Evolutionary conservation across 768 basidiomycete genomes (phyloP).

Genomic region (Hygrocybe punicea): DNA sequence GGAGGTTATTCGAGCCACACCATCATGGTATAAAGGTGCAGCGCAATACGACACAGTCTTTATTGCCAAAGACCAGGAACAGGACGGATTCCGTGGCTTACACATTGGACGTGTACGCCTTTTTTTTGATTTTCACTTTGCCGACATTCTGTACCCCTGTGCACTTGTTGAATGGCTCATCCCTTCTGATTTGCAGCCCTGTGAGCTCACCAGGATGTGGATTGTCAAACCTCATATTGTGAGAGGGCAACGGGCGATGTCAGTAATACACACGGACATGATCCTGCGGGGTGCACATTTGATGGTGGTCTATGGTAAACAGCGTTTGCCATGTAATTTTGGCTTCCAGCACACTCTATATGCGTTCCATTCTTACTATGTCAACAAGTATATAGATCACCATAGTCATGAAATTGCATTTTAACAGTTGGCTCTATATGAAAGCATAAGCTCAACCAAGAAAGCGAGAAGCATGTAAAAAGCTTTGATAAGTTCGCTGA

Average conservation of each 20-base stretch:
- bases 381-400: slow-evolving; percentile 21
- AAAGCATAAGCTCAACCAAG: background rate
- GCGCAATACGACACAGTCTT: no score
- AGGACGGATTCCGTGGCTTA: no score
- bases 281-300: slow-evolving; percentile 2
- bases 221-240: slow-evolving; percentile 14
- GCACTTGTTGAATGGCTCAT: slow-evolving; percentile 34
- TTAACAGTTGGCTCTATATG: background rate
- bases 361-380: slow-evolving; percentile 16
- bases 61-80: no score
- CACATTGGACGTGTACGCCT: no score
- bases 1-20: no score
- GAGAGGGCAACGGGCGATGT: background rate
- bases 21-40: no score
- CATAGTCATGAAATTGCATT: slow-evolving; percentile 11
- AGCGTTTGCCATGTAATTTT: slow-evolving; percentile 4
- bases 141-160: slow-evolving; percentile 27
- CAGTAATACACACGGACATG: slow-evolving; percentile 27
- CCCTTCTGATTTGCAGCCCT: slow-evolving; percentile 16
- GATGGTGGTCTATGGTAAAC: slow-evolving; percentile 6
- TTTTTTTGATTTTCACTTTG: no score
- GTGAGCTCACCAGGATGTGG: slow-evolving; percentile 30
- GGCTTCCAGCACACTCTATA: slow-evolving; percentile 11
- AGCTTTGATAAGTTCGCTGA: background rate
- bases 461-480: background rate